Evolutionary conservation across 306 rosid species (phyloP).

Genomic region (Prunus persica): Prunus_persica_NCBIv2 NC_034009.1:45856001-45856500

Average conservation of each 20-base stretch:
- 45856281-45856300: slow-evolving; percentile 83
- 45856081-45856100: slow-evolving; percentile 91
- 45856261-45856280: slow-evolving; percentile 95
- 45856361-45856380: slow-evolving; percentile 71
- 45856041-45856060: background rate
- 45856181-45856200: slow-evolving; percentile 90
- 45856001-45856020: background rate
- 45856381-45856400: slow-evolving; percentile 22
- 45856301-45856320: slow-evolving; percentile 69
- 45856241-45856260: slow-evolving; percentile 88
- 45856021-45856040: background rate
- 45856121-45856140: slow-evolving; percentile 46
- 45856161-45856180: slow-evolving; percentile 87
- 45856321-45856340: slow-evolving; percentile 65
- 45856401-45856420: slow-evolving; percentile 60
- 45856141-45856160: slow-evolving; percentile 60
- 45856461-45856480: slow-evolving; percentile 32
- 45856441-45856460: slow-evolving; percentile 43
- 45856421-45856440: slow-evolving; percentile 74
- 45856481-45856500: slow-evolving; percentile 77
- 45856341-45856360: slow-evolving; percentile 66
- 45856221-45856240: slow-evolving; percentile 90
- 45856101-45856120: slow-evolving; percentile 86
- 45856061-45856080: slow-evolving; percentile 59
- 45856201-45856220: slow-evolving; percentile 83